These are phyloP conservation scores for Geotrichum ghanense DNA, from an alignment of 805 yeast genomes.

Conservation along the genomic window DNA sequence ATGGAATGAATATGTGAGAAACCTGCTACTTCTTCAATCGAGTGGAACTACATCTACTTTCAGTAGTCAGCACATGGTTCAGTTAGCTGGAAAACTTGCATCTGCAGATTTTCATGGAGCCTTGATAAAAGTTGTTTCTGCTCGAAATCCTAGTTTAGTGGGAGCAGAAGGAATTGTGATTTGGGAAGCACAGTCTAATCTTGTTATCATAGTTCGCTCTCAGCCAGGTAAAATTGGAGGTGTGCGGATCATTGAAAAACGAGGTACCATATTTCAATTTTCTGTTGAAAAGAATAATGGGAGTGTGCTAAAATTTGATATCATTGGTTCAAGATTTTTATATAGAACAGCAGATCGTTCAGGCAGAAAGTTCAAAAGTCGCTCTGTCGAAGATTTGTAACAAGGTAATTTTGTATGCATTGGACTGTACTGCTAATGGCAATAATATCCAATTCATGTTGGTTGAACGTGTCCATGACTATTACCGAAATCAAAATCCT, in stretches of 20 bases:
- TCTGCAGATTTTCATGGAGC: conserved; percentile 80
- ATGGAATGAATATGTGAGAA: conserved; percentile 63
- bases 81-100: conserved; percentile 34
- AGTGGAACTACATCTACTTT: background rate
- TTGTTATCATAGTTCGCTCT: conserved; percentile 43
- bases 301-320: conserved; percentile 35
- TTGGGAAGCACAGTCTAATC: conserved; percentile 72
- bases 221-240: conserved; percentile 43
- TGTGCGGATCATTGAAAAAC: conserved; percentile 53
- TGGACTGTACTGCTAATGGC: no score
- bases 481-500: no score
- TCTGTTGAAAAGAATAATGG: conserved; percentile 21
- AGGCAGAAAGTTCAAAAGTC: conserved; percentile 74
- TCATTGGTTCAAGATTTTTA: conserved; percentile 70
- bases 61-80: conserved; percentile 4
- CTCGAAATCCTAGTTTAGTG: conserved; percentile 44
- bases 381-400: conserved; percentile 49
- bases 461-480: no score
- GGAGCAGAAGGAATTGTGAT: conserved; percentile 67
- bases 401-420: no score
- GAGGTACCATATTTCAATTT: conserved; percentile 51
- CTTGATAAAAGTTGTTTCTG: conserved; percentile 42
- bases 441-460: no score
- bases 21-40: conserved; percentile 30
- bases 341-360: conserved; percentile 72